Evolutionary conservation across 2,329 filamentous ascomycete genomes (phyloP), one percentile per base, ranked within the genome.

Genomic region (Parascedosporium putredinis): DNA sequence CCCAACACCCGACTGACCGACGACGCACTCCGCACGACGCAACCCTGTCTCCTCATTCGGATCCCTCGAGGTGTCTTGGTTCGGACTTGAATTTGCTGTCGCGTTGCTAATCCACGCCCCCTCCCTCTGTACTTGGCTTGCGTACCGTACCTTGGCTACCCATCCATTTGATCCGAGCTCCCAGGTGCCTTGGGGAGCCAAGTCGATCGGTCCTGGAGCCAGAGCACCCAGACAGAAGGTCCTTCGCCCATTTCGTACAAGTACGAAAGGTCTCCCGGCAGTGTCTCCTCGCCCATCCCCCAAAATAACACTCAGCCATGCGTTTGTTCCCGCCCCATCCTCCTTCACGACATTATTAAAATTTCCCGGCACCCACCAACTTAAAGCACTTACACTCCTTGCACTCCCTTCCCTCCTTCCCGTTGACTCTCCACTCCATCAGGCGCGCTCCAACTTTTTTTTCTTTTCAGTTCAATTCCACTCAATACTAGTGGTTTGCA

Each of bases 321-420:
- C 36, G 36, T 23, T 38, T 24, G 34, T 49, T 36, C 47, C 47
- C 12, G 47, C 47, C 23, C 47, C 36, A 49, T 25, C 47, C 23
- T 49, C 16, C 18, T 14, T n/a, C n/a, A n/a, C n/a, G n/a, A n/a
- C 42, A 18, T 25, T 49, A 49, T 31, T 38, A 31, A 49, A 49
- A 42, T 49, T 49, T 36, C 47, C 47, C 34, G 38, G 29, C 45
- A 23, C 36, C 34, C 47, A 42, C 47, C 47, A 33, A 25, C 34
- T 42, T 23, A 42, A n/a, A n/a, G 38, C 38, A 42, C 38, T 42
- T 42, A 42, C 38, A 42, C 38, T 49, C 36, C 47, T 23, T n/a
- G n/a, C n/a, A n/a, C n/a, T n/a, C n/a, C n/a, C n/a, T n/a, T n/a
- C n/a, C 20, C 42, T 14, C 42, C 23, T 45, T 45, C 42, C 42